These are phyloP conservation scores for Panicum miliaceum DNA, from an alignment of 176 grass and related monocot species.

Conservation along the genomic window DNA sequence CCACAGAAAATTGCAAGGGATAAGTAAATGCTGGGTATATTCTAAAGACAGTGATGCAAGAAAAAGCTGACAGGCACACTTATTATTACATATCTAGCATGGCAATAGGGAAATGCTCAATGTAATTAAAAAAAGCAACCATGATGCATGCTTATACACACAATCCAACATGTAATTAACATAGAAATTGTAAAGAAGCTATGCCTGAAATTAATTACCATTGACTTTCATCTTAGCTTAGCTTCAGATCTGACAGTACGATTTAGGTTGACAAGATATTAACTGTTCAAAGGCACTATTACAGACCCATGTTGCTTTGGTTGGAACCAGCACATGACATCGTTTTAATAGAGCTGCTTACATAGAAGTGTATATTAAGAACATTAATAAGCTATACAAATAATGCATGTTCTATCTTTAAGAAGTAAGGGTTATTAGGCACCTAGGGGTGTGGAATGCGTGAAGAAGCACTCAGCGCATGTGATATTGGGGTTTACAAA, in stretches of 20 bases:
- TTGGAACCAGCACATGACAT: background rate
- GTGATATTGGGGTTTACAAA: slow-evolving; percentile 48
- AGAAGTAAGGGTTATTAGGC: background rate
- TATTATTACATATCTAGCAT: background rate
- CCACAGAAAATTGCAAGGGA: background rate
- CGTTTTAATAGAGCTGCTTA: background rate
- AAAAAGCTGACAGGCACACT: background rate
- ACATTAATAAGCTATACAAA: background rate
- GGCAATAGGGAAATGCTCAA: background rate
- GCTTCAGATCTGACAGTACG: slow-evolving; percentile 12
- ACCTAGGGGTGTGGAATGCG: slow-evolving; percentile 1
- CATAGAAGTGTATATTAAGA: background rate
- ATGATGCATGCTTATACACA: background rate
- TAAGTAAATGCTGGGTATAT: background rate
- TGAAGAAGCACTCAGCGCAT: slow-evolving; percentile 32
- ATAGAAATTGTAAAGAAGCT: background rate
- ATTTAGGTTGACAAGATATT: background rate
- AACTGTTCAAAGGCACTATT: slow-evolving; percentile 26
- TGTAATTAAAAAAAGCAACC: background rate
- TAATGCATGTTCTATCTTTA: background rate
- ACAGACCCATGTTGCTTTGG: background rate
- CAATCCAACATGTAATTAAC: background rate
- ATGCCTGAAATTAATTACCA: background rate
- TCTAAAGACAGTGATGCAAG: background rate
- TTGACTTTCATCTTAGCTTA: background rate